Conservation (phyloP, 306 rosid genomes). For the Cicer pinnatifidum region DNA sequence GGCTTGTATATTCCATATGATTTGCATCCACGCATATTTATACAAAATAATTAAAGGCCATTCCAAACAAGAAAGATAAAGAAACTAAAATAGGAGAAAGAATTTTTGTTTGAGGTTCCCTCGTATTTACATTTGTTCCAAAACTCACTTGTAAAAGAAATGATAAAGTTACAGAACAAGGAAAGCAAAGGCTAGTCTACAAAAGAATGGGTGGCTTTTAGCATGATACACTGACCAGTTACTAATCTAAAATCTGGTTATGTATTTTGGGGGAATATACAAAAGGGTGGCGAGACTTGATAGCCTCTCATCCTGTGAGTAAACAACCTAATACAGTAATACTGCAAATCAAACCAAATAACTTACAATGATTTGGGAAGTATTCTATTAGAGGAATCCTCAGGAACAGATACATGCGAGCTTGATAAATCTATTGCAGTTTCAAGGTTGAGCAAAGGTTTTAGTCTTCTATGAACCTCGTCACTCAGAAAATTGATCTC, state of each 20-base stretch:
- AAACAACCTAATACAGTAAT: constrained; percentile 47
- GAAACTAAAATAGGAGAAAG: not conserved
- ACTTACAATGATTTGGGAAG: constrained; percentile 50
- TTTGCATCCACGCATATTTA: constrained; percentile 25
- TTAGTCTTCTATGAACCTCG: constrained; percentile 82
- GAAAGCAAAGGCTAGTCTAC: constrained; percentile 53
- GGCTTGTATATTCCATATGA: constrained; percentile 16
- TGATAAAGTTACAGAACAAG: constrained; percentile 43
- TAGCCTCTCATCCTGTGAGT: constrained; percentile 55
- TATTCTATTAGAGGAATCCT: constrained; percentile 50
- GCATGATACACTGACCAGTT: constrained; percentile 36
- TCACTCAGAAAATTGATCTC: constrained; percentile 59
- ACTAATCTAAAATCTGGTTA: constrained; percentile 56
- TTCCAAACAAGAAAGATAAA: constrained; percentile 23
- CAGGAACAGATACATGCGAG: constrained; percentile 39
- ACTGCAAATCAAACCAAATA: constrained; percentile 38
- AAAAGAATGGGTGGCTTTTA: constrained; percentile 60
- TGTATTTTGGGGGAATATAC: constrained; percentile 57
- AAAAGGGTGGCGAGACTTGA: constrained; percentile 54
- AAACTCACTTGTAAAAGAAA: constrained; percentile 42
- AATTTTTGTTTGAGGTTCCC: constrained; percentile 48
- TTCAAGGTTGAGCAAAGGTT: constrained; percentile 71
- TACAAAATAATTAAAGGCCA: not conserved
- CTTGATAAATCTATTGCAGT: constrained; percentile 50
- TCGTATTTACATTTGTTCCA: constrained; percentile 57